Evolutionary conservation across 139 green algal genomes (phyloP).

Genomic region (Mychonastes homosphaera): DNA sequence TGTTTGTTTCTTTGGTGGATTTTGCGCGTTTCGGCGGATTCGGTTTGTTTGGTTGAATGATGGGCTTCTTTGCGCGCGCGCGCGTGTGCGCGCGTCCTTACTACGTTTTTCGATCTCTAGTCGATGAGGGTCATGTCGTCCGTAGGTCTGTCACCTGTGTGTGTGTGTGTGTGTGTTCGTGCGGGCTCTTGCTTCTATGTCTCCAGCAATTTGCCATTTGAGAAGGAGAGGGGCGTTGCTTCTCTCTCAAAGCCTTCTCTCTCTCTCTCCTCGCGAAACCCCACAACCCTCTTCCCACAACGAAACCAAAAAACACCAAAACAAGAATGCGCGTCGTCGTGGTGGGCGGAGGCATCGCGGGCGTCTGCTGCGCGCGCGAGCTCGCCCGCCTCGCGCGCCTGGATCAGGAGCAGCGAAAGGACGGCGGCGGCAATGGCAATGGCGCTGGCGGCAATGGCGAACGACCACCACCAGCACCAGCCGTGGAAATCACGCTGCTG

Average conservation of each 20-base stretch:
- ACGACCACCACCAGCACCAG: neutral
- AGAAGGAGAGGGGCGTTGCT: neutral
- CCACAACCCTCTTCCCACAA: too few species aligned
- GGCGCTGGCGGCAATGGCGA: too few species aligned
- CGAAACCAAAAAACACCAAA: neutral
- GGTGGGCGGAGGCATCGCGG: slow-evolving; percentile 66
- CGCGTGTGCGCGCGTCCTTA: too few species aligned
- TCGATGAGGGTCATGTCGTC: too few species aligned
- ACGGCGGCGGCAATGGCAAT: too few species aligned
- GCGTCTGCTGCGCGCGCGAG: slow-evolving; percentile 65
- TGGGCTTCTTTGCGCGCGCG: too few species aligned
- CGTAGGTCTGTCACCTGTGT: too few species aligned
- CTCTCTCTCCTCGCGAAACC: too few species aligned
- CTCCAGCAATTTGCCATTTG: neutral
- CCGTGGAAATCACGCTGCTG: slow-evolving; percentile 34
- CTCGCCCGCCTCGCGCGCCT: slow-evolving; percentile 36
- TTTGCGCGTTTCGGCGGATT: too few species aligned
- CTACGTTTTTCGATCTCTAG: too few species aligned
- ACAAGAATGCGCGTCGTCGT: slow-evolving; percentile 35
- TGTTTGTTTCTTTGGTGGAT: too few species aligned
- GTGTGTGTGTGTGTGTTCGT: neutral
- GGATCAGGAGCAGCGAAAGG: slow-evolving; percentile 5
- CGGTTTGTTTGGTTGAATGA: too few species aligned
- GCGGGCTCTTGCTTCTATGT: neutral
- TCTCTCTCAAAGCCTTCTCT: neutral